Conservation (phyloP, 2,329 filamentous ascomycete species). For the Huntiella bhutanensis region DNA sequence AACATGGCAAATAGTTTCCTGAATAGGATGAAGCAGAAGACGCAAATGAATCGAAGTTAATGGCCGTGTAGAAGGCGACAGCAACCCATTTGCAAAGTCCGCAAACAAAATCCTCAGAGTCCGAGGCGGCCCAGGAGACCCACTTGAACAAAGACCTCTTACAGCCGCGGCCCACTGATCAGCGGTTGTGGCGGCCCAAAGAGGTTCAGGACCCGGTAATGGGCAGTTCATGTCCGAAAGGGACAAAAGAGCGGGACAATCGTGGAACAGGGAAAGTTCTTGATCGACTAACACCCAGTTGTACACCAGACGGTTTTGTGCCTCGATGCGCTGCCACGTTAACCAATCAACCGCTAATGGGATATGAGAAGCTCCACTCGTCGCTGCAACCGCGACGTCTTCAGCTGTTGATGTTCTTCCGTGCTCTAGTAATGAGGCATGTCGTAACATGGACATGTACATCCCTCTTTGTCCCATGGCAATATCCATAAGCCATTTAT, state of each 20-base stretch:
- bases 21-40: conserved; percentile 49
- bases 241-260: conserved; percentile 41
- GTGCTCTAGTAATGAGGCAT: conserved; percentile 44
- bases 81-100: conserved; percentile 46
- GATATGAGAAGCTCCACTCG: conserved; percentile 10
- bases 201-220: conserved; percentile 39
- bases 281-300: conserved; percentile 61
- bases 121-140: conserved; percentile 22
- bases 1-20: conserved; percentile 44
- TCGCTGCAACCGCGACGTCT: not conserved
- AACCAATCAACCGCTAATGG: conserved; percentile 37
- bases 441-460: conserved; percentile 54
- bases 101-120: conserved; percentile 49
- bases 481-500: conserved; percentile 64
- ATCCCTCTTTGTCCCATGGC: conserved; percentile 55
- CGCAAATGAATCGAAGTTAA: conserved; percentile 39
- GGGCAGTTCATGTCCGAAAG: conserved; percentile 46
- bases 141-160: conserved; percentile 34
- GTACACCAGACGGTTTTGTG: conserved; percentile 48
- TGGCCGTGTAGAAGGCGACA: conserved; percentile 26
- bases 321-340: conserved; percentile 46
- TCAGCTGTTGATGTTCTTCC: not conserved
- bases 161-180: conserved; percentile 40
- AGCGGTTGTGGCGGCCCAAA: conserved; percentile 43
- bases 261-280: conserved; percentile 48